Percentiles rank a stretch among this genome's conserved stretches.
phyloP scores from a whole-genome alignment of 179 eudicot species.

The Vitellaria paradoxa region DNA sequence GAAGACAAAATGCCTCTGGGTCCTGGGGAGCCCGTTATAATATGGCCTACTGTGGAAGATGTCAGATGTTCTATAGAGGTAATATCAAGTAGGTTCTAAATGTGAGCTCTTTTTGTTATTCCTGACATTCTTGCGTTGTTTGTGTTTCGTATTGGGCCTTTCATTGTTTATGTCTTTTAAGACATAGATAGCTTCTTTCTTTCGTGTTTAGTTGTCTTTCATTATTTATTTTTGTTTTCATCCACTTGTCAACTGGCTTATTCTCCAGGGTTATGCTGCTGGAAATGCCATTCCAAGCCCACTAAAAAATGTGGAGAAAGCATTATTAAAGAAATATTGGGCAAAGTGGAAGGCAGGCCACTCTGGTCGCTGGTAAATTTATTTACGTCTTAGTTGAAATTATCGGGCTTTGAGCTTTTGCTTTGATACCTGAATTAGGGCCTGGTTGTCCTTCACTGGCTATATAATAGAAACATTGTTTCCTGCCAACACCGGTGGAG shows the following conservation, averaged over 20 bases:
- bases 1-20: constrained; percentile 77
- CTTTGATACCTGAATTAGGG: no score
- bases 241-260: not conserved
- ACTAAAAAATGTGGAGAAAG: constrained; percentile 86
- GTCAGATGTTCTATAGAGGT: constrained; percentile 97
- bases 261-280: constrained; percentile 87
- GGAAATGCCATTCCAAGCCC: constrained; percentile 92
- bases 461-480: no score
- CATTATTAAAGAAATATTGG: constrained; percentile 87
- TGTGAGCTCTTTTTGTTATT: not conserved
- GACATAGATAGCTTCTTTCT: not conserved
- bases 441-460: no score
- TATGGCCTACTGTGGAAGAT: constrained; percentile 98
- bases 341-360: constrained; percentile 89
- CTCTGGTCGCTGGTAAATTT: constrained; percentile 75
- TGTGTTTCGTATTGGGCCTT: not conserved
- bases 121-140: not conserved
- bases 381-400: not conserved
- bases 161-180: not conserved
- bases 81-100: constrained; percentile 7
- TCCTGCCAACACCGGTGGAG: not conserved
- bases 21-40: constrained; percentile 71
- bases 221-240: not conserved
- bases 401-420: no score
- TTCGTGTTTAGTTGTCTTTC: not conserved